A percentile compares a stretch with the other conserved stretches of the same genome.
These are phyloP conservation scores for Raffaelea deltoideospora DNA, from an alignment of 2,329 filamentous ascomycete species.

Conservation along the genomic window DNA sequence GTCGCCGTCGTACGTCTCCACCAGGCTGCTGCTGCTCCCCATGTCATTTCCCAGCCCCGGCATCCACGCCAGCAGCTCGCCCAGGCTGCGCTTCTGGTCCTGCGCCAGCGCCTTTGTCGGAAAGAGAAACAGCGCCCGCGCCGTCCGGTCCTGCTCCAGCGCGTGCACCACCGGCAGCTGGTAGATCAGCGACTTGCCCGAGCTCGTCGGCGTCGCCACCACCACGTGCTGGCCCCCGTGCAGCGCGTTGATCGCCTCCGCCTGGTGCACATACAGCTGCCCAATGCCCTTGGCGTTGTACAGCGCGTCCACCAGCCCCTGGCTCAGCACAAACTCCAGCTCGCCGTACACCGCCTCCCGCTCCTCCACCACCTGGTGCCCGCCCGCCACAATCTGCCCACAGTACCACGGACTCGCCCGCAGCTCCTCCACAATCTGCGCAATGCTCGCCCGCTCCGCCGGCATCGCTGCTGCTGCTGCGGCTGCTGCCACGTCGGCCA, in stretches of 20 bases:
- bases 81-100: conserved; percentile 79
- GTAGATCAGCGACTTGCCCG: conserved; percentile 95
- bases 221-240: conserved; percentile 76
- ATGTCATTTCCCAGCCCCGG: conserved; percentile 61
- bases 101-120: conserved; percentile 94
- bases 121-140: conserved; percentile 93
- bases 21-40: conserved; percentile 38
- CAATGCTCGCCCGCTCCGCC: conserved; percentile 60
- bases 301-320: conserved; percentile 84
- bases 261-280: conserved; percentile 78
- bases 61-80: conserved; percentile 72
- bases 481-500: conserved; percentile 21
- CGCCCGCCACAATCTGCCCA: conserved; percentile 83
- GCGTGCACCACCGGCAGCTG: conserved; percentile 84
- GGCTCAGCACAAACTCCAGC: conserved; percentile 72
- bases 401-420: conserved; percentile 77
- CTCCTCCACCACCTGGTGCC: conserved; percentile 78
- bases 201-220: conserved; percentile 87
- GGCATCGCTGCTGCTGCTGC: conserved; percentile 47
- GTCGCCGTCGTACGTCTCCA: conserved; percentile 94
- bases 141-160: conserved; percentile 60
- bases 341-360: conserved; percentile 72
- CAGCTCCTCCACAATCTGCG: conserved; percentile 74
- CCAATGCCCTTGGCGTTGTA: conserved; percentile 86
- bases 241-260: conserved; percentile 81